These are phyloP conservation scores for Monosporascus sp. DNA, from an alignment of 2,329 filamentous ascomycete species.

Conservation along the genomic window DNA sequence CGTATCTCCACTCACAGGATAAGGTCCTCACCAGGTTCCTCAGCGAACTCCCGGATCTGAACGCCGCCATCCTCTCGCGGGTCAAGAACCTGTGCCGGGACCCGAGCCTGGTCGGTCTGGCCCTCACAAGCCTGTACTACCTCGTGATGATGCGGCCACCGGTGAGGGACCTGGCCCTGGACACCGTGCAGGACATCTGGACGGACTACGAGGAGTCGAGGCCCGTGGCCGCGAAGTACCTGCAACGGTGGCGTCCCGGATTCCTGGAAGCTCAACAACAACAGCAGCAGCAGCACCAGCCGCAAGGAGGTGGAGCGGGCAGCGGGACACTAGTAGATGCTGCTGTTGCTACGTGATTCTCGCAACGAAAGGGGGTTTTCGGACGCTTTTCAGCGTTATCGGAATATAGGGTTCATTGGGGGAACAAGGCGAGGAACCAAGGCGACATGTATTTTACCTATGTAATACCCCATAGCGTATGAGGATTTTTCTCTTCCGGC, in stretches of 20 bases:
- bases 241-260: constrained; percentile 54
- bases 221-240: constrained; percentile 57
- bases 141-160: constrained; percentile 64
- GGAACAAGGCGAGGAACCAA: too few species aligned
- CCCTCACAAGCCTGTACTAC: constrained; percentile 60
- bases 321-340: background rate
- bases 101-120: constrained; percentile 58
- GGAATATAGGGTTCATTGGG: too few species aligned
- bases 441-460: too few species aligned
- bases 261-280: constrained; percentile 38
- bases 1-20: constrained; percentile 87
- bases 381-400: too few species aligned
- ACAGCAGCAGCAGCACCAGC: background rate
- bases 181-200: constrained; percentile 63
- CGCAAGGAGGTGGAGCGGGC: background rate
- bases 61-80: constrained; percentile 62
- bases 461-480: too few species aligned
- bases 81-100: constrained; percentile 65
- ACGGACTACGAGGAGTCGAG: constrained; percentile 60
- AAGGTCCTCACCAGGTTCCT: constrained; percentile 87
- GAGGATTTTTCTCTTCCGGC: too few species aligned
- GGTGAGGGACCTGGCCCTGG: constrained; percentile 56
- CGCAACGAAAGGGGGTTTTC: too few species aligned
- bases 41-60: constrained; percentile 83
- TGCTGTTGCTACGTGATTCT: background rate